Conservation (phyloP, 352 stramenopile genomes). For the Phytophthora citrophthora region DNA sequence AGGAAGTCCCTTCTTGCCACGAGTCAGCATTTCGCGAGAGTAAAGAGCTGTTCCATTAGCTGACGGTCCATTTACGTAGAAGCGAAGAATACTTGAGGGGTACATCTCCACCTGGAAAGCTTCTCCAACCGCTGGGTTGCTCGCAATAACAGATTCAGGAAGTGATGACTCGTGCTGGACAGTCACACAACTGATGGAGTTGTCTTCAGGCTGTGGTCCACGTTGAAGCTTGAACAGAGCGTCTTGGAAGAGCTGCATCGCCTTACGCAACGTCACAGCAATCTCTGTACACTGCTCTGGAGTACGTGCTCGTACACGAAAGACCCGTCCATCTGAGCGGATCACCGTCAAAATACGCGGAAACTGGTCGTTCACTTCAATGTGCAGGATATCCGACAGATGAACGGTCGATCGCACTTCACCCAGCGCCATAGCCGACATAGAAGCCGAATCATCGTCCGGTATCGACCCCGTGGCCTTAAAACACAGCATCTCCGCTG, state of each 20-base stretch:
- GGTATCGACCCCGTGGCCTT: conserved; percentile 53
- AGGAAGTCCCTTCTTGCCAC: conserved; percentile 21
- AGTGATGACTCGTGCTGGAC: conserved; percentile 76
- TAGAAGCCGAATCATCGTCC: conserved; percentile 24
- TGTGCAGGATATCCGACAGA: conserved; percentile 80
- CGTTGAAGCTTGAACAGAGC: conserved; percentile 74
- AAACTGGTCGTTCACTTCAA: conserved; percentile 76
- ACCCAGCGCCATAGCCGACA: conserved; percentile 56
- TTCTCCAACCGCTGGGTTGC: conserved; percentile 55
- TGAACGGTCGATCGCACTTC: conserved; percentile 76
- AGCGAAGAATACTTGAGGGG: conserved; percentile 67
- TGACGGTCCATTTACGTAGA: conserved; percentile 73
- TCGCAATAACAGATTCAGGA: conserved; percentile 57
- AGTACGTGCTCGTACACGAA: conserved; percentile 70
- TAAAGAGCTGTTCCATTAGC: conserved; percentile 64
- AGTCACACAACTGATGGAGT: conserved; percentile 75
- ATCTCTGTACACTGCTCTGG: conserved; percentile 75
- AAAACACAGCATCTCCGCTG: conserved; percentile 79
- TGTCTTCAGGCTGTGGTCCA: conserved; percentile 67
- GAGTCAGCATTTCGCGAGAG: conserved; percentile 62
- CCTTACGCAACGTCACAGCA: conserved; percentile 48
- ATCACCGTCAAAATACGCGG: conserved; percentile 76
- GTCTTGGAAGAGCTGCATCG: conserved; percentile 75
- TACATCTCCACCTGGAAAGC: conserved; percentile 73
- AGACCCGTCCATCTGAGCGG: conserved; percentile 75